Evolutionary conservation across 2,329 filamentous ascomycete species (phyloP).

Genomic region (Aureobasidium sp.): DNA sequence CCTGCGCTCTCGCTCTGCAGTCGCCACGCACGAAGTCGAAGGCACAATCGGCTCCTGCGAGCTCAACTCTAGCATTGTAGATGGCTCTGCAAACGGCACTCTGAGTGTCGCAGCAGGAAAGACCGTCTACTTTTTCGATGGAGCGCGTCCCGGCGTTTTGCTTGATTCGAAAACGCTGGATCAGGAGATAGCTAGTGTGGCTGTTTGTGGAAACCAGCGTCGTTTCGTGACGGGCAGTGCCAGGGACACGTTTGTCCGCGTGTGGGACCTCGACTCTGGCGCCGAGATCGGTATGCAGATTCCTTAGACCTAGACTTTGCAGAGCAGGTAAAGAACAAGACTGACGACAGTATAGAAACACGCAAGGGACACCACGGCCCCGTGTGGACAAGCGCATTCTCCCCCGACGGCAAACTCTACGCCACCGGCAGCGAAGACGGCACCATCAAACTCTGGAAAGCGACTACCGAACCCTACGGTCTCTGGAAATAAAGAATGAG

Average conservation of each 20-base stretch:
- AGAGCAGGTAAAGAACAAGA: too few species aligned
- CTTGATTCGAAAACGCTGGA: conserved; percentile 74
- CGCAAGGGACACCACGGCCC: conserved; percentile 96
- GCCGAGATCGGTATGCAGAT: conserved; percentile 67
- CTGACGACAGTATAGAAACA: conserved; percentile 52
- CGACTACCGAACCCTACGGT: conserved; percentile 57
- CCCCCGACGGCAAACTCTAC: conserved; percentile 91
- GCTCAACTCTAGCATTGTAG: conserved; percentile 59
- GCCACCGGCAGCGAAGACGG: conserved; percentile 95
- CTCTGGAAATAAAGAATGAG: conserved; percentile 55
- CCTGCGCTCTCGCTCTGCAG: conserved; percentile 64
- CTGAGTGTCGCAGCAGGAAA: conserved; percentile 92
- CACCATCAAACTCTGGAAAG: conserved; percentile 87
- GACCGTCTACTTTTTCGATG: conserved; percentile 86
- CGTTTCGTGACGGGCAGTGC: conserved; percentile 87
- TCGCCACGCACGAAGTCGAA: conserved; percentile 72
- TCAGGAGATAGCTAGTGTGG: conserved; percentile 86
- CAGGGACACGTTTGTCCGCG: conserved; percentile 91
- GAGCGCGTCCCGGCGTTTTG: conserved; percentile 57
- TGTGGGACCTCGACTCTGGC: conserved; percentile 81
- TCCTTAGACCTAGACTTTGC: conserved; percentile 7
- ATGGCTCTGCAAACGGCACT: conserved; percentile 58
- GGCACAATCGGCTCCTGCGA: conserved; percentile 89
- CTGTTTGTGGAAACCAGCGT: conserved; percentile 71
- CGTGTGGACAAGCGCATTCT: conserved; percentile 93